Base-by-base conservation (phyloP, 1,284 basidiomycete species). In the Vanrija sp. region DNA sequence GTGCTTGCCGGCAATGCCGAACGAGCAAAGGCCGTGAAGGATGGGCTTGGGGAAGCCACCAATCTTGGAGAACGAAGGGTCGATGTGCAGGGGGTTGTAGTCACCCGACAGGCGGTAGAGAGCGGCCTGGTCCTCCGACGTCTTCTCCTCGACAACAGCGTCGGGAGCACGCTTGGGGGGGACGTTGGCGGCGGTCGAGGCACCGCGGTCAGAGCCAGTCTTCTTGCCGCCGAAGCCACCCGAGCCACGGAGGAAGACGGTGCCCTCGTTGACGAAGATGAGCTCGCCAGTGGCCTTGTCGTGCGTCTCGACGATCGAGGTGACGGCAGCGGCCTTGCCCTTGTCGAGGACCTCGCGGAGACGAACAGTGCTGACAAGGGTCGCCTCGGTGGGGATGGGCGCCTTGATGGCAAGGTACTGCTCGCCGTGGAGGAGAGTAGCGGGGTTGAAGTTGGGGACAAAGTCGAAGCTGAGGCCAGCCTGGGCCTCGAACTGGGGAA, bases 391-490 rank as follows among this genome's bases (percentile, higher is more conserved):
- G 0, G 95, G 94, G 61, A 98, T 89, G 0, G 87, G 85, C 1
- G 79, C 85, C 69, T 89, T 88, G 76, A 98, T 92, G 59, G 85
- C 81, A 58, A 99, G 79, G 75, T 91, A 98, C 72, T 98, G 96
- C 75, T 99, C 95, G 54, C 95, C 95, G 75, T 99, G 96, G 24
- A 99, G 82, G n/a, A 98, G 81, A 78, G 93, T 97, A 57, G 92
- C 89, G 19, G 91, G 92, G 72, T 92, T 94, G 79, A 87, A 98
- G 77, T 97, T 89, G 22, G 95, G 95, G 10, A 73, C 65, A 59
- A 98, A 78, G 83, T 86, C 95, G 42, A 93, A 78, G 16, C 85
- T 71, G 6, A 88, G 55, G 3, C 81, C 79, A 63, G 81, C 85
- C 22, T 68, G 67, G 2, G 88, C 84, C 37, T 78, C 72, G 73